Evolutionary conservation across 2,329 filamentous ascomycete genomes (phyloP), one percentile per base, ranked within the genome.

Genomic region (Botryotinia globosa): DNA sequence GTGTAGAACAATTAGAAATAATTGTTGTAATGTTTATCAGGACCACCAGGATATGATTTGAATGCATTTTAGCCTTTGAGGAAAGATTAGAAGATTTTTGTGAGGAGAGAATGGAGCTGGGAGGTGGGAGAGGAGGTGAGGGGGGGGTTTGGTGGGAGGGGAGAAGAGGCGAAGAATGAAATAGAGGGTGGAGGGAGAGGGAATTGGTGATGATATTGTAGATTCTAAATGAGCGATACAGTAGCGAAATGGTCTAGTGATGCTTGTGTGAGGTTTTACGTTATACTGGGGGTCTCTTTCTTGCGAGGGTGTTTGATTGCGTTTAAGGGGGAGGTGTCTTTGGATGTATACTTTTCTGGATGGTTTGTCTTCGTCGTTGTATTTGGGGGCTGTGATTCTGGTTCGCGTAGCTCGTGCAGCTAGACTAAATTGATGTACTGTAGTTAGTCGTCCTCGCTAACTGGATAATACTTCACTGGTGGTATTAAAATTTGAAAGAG

Each of bases 51-150:
- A 54, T 54, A 14, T 54, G 51, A 29, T 54, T 51, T 5, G 22
- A 16, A 6, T 54, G 25, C 3, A 16, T 54, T n/a, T 54, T 6
- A 14, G 25, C 12, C 25, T 51, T 51, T 25, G 5, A 51, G 22
- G 12, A 4, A n/a, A 25, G 37, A 29, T 51, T 2, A n/a, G 25
- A 51, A 51, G 25, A 7, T 51, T 51, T 51, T 3, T 54, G 2
- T 29, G 1, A 14, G 14, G n/a, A 54, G 51, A 2, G 18, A 3
- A 0, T 29, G n/a, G 14, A n/a, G 51, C 5, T 16, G 12, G 1
- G 25, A n/a, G 25, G 12, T 51, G 22, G 22, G 3, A 25, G 22
- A 3, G 7, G 44, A 45, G 44, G 44, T 45, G 44, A 32, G 4
- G 32, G 20, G 37, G 4, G 16, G 12, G 22, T 16, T 54, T 29